phyloP scores from a whole-genome alignment of 2,329 filamentous ascomycete genomes.

The Penicillium palitans region DNA sequence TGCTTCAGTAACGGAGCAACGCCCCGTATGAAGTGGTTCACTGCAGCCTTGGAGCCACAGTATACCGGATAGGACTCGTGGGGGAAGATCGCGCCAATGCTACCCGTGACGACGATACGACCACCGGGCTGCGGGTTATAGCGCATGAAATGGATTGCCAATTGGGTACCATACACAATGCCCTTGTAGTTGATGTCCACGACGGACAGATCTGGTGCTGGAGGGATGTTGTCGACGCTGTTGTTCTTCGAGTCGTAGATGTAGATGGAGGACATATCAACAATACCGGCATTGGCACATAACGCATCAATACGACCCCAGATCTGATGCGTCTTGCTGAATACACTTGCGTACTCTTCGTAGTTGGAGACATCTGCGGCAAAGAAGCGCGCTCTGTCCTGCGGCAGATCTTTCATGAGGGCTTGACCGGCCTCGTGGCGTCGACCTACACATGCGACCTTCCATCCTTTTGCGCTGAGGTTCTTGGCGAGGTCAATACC shows the following conservation, averaged over 20 bases:
- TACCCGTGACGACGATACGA: conserved; percentile 48
- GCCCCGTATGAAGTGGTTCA: conserved; percentile 45
- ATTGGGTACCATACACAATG: conserved; percentile 51
- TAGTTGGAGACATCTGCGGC: conserved; percentile 51
- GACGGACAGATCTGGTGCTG: conserved; percentile 47
- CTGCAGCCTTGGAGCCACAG: conserved; percentile 53
- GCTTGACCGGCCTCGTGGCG: conserved; percentile 35
- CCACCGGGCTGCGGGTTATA: conserved; percentile 49
- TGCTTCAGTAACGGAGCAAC: conserved; percentile 42
- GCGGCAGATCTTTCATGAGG: conserved; percentile 33
- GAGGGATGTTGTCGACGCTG: conserved; percentile 38
- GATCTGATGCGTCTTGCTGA: conserved; percentile 45
- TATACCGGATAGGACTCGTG: conserved; percentile 52
- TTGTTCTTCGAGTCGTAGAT: conserved; percentile 39
- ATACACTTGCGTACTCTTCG: conserved; percentile 46
- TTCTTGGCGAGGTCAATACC: conserved; percentile 45
- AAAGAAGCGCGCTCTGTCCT: conserved; percentile 45
- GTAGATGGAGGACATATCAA: conserved; percentile 50
- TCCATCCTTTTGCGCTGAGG: conserved; percentile 38
- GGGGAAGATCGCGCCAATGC: conserved; percentile 48
- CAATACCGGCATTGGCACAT: conserved; percentile 54
- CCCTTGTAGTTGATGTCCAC: conserved; percentile 56
- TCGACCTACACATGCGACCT: conserved; percentile 41
- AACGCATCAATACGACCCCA: conserved; percentile 52
- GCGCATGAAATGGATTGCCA: conserved; percentile 57